Percentiles rank a stretch among this genome's conserved stretches.
phyloP scores from a whole-genome alignment of 768 basidiomycete genomes.

The Boletus insuetus region DNA sequence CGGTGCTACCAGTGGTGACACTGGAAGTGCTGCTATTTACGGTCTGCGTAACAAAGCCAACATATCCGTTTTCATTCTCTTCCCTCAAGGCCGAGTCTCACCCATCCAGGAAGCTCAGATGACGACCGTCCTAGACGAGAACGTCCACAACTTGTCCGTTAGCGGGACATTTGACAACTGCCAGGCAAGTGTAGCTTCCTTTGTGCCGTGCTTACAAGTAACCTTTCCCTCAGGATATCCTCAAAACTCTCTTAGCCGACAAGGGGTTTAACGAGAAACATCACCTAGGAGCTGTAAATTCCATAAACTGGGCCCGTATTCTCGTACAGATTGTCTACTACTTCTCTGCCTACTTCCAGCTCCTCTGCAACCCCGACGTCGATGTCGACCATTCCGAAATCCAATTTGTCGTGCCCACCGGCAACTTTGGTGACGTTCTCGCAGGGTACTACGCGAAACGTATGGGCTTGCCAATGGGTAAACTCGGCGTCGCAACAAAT shows the following conservation, averaged over 20 bases:
- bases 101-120: slow-evolving; percentile 99
- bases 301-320: slow-evolving; percentile 99
- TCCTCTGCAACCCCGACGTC: slow-evolving; percentile 50
- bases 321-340: slow-evolving; percentile 99
- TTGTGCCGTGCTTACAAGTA: background rate
- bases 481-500: slow-evolving; percentile 91
- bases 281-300: slow-evolving; percentile 93
- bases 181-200: slow-evolving; percentile 54
- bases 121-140: slow-evolving; percentile 93
- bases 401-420: slow-evolving; percentile 95
- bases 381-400: slow-evolving; percentile 45
- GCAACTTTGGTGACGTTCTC: slow-evolving; percentile 97
- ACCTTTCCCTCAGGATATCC: slow-evolving; percentile 63
- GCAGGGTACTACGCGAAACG: slow-evolving; percentile 96
- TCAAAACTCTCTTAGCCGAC: slow-evolving; percentile 89
- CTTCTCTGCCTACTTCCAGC: slow-evolving; percentile 90
- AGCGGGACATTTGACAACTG: slow-evolving; percentile 97
- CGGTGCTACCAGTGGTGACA: slow-evolving; percentile 97
- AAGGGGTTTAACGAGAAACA: slow-evolving; percentile 83
- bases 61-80: slow-evolving; percentile 95
- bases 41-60: slow-evolving; percentile 92
- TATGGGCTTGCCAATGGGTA: slow-evolving; percentile 89
- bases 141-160: slow-evolving; percentile 94
- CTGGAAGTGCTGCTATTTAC: slow-evolving; percentile 98
- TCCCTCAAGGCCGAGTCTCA: slow-evolving; percentile 94